phyloP scores from a whole-genome alignment of 179 eudicot species.

The Silene coronaria region DNA sequence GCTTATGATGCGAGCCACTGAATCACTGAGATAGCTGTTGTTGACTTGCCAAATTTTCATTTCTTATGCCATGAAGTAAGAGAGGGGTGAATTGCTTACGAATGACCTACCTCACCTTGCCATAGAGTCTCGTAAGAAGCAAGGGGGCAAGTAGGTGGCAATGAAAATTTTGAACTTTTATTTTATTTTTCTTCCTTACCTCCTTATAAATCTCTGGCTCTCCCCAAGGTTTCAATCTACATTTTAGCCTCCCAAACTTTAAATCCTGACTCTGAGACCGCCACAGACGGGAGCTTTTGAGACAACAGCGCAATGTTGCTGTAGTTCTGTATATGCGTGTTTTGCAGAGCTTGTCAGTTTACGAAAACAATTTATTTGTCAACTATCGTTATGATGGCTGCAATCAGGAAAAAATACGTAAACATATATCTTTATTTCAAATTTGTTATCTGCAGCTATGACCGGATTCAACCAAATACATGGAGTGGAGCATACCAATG shows the following conservation, averaged over 20 bases:
- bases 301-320: not conserved
- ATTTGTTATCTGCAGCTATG: constrained; percentile 46
- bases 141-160: too few relatives aligned
- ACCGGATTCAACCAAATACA: constrained; percentile 85
- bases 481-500: constrained; percentile 97
- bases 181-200: not conserved
- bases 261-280: not conserved
- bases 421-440: not conserved
- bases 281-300: not conserved
- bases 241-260: not conserved
- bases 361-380: not conserved
- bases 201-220: not conserved
- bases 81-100: too few relatives aligned
- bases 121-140: too few relatives aligned
- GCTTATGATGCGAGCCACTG: too few relatives aligned
- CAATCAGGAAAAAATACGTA: not conserved
- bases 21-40: too few relatives aligned
- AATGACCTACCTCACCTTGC: too few relatives aligned
- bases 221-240: not conserved
- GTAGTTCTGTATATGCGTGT: not conserved
- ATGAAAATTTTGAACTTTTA: too few relatives aligned
- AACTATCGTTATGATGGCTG: not conserved
- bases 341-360: not conserved
- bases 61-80: too few relatives aligned
- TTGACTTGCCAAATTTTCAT: too few relatives aligned